Conservation (phyloP, 805 yeast genomes). For the Teunomyces tritomae region DNA sequence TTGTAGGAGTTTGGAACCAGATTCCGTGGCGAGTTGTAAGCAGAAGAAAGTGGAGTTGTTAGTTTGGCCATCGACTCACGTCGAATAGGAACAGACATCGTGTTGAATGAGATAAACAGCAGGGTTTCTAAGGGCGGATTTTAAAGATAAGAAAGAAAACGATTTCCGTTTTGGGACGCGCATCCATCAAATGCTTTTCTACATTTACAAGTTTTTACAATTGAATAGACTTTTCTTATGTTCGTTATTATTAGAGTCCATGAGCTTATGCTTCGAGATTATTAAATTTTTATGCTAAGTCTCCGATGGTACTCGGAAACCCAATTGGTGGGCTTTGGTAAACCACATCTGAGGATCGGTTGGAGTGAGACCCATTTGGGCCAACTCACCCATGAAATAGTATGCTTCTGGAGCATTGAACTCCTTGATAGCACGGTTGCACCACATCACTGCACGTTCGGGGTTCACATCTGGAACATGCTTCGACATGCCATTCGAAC, state of each 20-base stretch:
- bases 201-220: too few relatives aligned
- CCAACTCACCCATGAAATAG: conserved; percentile 37
- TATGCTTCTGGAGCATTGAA: conserved; percentile 38
- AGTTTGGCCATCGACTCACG: conserved; percentile 31
- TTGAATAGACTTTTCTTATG: background rate
- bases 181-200: too few relatives aligned
- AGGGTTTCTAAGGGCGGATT: background rate
- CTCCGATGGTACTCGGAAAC: conserved; percentile 30
- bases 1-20: conserved; percentile 13
- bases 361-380: conserved; percentile 32
- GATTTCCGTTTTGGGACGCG: background rate
- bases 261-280: background rate
- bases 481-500: conserved; percentile 32
- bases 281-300: conserved; percentile 1
- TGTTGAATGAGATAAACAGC: background rate
- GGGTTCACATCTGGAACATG: conserved; percentile 37
- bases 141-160: background rate
- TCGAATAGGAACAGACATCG: conserved; percentile 10
- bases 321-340: conserved; percentile 32
- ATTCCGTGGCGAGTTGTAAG: conserved; percentile 21
- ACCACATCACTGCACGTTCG: conserved; percentile 40
- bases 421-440: conserved; percentile 42
- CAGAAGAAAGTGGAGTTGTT: conserved; percentile 10
- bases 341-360: conserved; percentile 32
- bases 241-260: background rate